phyloP scores from a whole-genome alignment of 2,329 filamentous ascomycete species.

The Penicillium sp. region DNA sequence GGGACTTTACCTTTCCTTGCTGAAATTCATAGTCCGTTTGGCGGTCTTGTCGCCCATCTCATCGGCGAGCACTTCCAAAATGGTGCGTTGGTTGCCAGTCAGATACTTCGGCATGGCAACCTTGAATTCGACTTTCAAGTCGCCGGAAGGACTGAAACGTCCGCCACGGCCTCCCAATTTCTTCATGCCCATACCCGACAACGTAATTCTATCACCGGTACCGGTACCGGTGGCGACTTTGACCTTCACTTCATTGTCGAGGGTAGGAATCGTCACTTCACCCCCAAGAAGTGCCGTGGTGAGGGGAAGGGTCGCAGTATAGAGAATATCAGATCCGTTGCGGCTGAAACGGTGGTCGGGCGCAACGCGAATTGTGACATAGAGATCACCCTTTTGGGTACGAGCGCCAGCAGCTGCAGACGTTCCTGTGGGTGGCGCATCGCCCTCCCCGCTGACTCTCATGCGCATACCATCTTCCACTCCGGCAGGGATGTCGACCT shows the following conservation, averaged over 20 bases:
- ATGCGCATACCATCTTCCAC: constrained; percentile 96
- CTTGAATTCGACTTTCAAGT: constrained; percentile 90
- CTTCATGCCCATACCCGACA: constrained; percentile 91
- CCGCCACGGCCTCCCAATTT: constrained; percentile 58
- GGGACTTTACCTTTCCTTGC: constrained; percentile 48
- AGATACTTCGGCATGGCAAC: constrained; percentile 94
- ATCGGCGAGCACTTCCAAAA: constrained; percentile 92
- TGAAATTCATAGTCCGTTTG: constrained; percentile 83
- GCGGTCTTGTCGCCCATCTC: constrained; percentile 92
- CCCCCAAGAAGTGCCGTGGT: constrained; percentile 91
- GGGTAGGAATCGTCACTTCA: constrained; percentile 79
- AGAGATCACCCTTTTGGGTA: constrained; percentile 77
- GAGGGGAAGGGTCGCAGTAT: constrained; percentile 84
- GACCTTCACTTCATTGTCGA: constrained; percentile 85
- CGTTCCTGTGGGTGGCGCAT: constrained; percentile 72
- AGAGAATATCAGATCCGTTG: constrained; percentile 80
- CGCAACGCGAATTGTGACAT: constrained; percentile 84
- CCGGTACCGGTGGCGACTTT: constrained; percentile 86
- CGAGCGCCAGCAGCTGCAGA: constrained; percentile 57
- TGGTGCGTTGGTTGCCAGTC: constrained; percentile 81
- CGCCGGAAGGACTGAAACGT: constrained; percentile 58
- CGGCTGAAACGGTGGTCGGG: constrained; percentile 85
- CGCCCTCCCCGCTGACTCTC: constrained; percentile 76
- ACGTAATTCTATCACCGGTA: constrained; percentile 84
- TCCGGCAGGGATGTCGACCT: constrained; percentile 86